Base-by-base conservation (phyloP, 2,329 filamentous ascomycete species). In the Sporothrix dimorphospora region DNA sequence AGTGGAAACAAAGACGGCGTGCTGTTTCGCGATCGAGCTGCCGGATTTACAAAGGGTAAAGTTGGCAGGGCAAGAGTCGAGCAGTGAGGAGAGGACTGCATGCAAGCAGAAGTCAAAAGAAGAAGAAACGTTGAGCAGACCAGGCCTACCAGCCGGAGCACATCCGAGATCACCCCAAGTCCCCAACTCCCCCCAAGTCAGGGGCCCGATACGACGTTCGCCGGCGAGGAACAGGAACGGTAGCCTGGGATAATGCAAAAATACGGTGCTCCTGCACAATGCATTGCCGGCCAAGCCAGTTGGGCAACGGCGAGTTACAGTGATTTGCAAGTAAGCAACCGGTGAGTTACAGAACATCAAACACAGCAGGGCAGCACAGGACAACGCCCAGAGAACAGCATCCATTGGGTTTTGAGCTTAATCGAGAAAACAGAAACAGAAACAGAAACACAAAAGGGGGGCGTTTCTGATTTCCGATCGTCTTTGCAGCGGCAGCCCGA, bases 331-430 rank as follows among this genome's bases (percentile, higher is more conserved):
- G 30, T 6, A 6, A 34, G 30, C 30, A 34, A 34, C 30, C 30
- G 30, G 42, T 19, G 49, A 53, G 49, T 27, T 63, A 63, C 57
- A 63, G 57, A 63, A 63, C 57, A 63, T 63, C 34, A 63, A 63
- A 63, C 57, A 40, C 34, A 42, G 57, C 34, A 34, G 3, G n/a
- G 9, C 49, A 53, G 12, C 49, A 47, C 45, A 53, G 3, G 51
- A 34, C 30, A 34, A 27, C 27, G 16, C 38, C 38, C 57, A 40
- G 8, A 40, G 12, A 59, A 40, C 7, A 21, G 1, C 4, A 24
- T 42, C 57, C 38, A 42, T n/a, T 65, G 59, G 59, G 47, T 42
- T 65, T 42, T 42, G 57, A 63, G 57, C 57, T 63, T 63, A 42
- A 63, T 63, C 42, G 38, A 42, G 38, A 27, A 19, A 27, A 34